Conservation (phyloP, 2,329 filamentous ascomycete genomes). For the Cercospora sp. region DNA sequence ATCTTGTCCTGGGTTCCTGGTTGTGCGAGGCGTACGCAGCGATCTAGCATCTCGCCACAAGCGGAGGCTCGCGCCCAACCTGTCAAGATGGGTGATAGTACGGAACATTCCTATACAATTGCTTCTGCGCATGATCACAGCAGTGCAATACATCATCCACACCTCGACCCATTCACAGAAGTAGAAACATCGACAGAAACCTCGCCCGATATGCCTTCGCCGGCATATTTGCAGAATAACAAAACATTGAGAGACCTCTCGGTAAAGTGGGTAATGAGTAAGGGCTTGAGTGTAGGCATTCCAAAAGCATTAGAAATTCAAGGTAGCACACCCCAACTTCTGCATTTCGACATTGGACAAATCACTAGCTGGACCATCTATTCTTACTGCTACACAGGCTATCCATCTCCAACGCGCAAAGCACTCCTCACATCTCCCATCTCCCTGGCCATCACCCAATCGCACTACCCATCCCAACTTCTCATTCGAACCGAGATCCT, state of each 20-base stretch:
- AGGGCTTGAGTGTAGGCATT: not conserved
- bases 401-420: constrained; percentile 10
- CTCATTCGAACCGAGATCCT: constrained; percentile 17
- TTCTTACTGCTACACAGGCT: not conserved
- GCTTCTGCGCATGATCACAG: not conserved
- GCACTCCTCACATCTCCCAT: constrained; percentile 17
- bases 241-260: constrained; percentile 14
- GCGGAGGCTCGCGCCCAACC: not conserved
- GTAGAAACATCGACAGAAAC: not conserved
- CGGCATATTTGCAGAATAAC: constrained; percentile 5
- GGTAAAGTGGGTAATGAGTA: constrained; percentile 9
- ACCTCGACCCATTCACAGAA: not conserved
- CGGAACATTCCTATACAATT: not conserved
- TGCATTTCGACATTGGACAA: not conserved
- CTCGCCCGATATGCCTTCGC: not conserved
- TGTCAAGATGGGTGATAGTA: not conserved
- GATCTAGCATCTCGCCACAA: not conserved
- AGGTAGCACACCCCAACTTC: not conserved
- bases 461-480: constrained; percentile 23
- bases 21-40: not conserved
- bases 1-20: not conserved
- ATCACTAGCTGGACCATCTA: no score
- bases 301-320: constrained; percentile 4
- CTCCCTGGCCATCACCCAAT: constrained; percentile 19
- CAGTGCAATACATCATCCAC: not conserved